Conservation (phyloP, 176 grass and related monocot genomes). For the Elymus sibiricus region DNA sequence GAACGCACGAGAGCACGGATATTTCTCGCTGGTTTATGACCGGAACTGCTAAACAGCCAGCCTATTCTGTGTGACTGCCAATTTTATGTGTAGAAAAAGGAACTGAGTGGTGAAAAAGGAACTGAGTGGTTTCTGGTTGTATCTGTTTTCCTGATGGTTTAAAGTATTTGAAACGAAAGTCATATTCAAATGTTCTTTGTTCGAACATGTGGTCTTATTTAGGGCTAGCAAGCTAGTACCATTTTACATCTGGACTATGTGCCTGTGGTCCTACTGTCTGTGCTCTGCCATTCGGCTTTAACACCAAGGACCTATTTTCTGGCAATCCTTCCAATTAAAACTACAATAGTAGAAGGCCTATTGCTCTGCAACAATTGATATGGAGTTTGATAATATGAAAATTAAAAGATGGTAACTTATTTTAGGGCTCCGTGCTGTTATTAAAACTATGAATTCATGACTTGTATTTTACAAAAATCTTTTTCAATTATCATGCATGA, state of each 20-base stretch:
- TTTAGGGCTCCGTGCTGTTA: background rate
- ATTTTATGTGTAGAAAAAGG: constrained; percentile 2
- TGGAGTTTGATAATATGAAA: background rate
- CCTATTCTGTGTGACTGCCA: constrained; percentile 2
- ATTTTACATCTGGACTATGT: background rate
- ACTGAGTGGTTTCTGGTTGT: background rate
- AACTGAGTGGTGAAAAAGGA: background rate
- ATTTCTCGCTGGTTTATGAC: constrained; percentile 1
- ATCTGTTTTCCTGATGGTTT: constrained; percentile 15
- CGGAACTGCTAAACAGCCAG: background rate
- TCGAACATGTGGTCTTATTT: background rate
- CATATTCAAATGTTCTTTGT: background rate
- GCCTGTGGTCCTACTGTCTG: background rate
- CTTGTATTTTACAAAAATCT: background rate
- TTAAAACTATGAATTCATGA: background rate
- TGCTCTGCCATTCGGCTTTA: background rate
- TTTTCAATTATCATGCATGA: background rate
- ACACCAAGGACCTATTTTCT: background rate
- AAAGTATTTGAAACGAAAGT: background rate
- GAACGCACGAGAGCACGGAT: background rate
- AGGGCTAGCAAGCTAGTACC: background rate
- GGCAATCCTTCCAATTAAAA: background rate
- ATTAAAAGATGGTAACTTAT: background rate
- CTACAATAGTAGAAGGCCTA: background rate
- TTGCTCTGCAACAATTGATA: background rate